Conservation (phyloP, 176 grass and related monocot genomes). For the Eleusine indica region DNA sequence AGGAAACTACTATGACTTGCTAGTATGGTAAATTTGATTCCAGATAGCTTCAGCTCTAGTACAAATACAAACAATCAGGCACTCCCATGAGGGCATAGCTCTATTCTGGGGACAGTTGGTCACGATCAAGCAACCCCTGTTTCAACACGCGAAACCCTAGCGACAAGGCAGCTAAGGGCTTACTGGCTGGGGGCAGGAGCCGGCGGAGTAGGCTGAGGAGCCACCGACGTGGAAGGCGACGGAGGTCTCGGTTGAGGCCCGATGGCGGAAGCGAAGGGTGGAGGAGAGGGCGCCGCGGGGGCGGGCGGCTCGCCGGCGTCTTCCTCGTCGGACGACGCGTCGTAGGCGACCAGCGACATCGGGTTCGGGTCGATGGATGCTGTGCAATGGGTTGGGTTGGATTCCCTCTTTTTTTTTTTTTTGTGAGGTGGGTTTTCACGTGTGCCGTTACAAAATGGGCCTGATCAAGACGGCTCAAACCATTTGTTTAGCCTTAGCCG, state of each 20-base stretch:
- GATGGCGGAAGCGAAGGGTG: not conserved
- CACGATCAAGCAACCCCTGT: not conserved
- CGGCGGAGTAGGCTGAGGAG: conserved; percentile 23
- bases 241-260: conserved; percentile 33
- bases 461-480: not conserved
- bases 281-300: conserved; percentile 16
- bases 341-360: conserved; percentile 75
- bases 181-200: conserved; percentile 34
- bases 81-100: not conserved
- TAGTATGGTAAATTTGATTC: not conserved
- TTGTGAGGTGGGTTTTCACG: not conserved
- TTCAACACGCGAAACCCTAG: conserved; percentile 40
- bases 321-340: conserved; percentile 68
- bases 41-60: not conserved
- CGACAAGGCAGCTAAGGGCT: not conserved
- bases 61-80: not conserved
- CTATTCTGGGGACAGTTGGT: not conserved
- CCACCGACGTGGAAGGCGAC: not conserved
- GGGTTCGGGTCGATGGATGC: not conserved
- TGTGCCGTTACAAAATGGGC: not conserved
- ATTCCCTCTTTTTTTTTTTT: not conserved
- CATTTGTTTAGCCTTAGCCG: not conserved
- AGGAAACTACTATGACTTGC: not conserved
- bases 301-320: conserved; percentile 43
- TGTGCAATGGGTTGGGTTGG: not conserved